Base-by-base conservation (phyloP, 2,329 filamentous ascomycete species). In the Scytalidium lignicola region DNA sequence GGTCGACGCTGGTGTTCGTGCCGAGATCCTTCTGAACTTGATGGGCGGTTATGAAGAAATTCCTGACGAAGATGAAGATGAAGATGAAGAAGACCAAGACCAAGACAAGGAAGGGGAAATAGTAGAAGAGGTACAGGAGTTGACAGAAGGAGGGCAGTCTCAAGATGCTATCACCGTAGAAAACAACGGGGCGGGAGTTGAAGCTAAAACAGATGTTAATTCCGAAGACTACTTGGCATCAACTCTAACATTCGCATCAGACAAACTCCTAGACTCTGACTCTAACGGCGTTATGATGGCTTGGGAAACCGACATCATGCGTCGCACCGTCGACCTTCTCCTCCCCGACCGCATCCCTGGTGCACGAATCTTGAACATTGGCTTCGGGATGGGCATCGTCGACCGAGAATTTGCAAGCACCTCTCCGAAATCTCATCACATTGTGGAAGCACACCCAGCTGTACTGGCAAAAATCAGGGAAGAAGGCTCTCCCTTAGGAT, bases 241-340 rank as follows among this genome's bases (percentile, higher is more conserved):
- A 0, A 71, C 75, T 21, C 73, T 90, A 19, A 83, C 78, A 13
- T 86, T 87, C 67, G 74, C 77, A 44, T 72, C 78, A 50, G 77
- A 77, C 55, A 85, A 85, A 51, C 78, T 93, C 2, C 76, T 93
- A 6, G 88, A 93, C 62, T 75, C 80, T 3, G 80, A 83, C 55
- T 77, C 82, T 53, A 95, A 95, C 65, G 89, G 88, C 46, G 88
- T 95, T 42, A 95, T 95, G 90, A 95, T 95, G 90, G 79, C 84
- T 37, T 95, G 90, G 90, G 90, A 95, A 68, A 86, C 84, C 2
- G 81, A 84, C 55, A 93, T 95, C 59, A 95, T 95, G 90, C 79
- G 79, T 51, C 78, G 80, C 45, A 89, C 86, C 48, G 88, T 90
- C 42, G 77, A 84, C 53, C 77, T 80, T 13, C 73, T 95, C 1